Conservation (phyloP, 2,329 filamentous ascomycete genomes). For the Pseudomassariella vexata region DNA sequence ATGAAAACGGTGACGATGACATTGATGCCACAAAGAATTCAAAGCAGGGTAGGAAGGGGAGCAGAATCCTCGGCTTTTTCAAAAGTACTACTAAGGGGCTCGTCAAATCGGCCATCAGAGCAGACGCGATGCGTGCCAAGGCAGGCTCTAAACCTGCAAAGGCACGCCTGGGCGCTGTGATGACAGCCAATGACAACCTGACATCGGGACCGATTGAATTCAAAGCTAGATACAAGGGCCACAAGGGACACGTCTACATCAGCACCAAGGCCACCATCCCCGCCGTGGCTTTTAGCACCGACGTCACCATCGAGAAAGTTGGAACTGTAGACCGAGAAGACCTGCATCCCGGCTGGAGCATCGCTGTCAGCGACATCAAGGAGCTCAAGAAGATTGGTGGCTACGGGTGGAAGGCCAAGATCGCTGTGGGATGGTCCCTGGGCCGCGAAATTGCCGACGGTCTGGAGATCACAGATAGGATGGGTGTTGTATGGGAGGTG, state of each 20-base stretch:
- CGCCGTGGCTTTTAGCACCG: conserved; percentile 59
- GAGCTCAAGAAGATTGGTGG: conserved; percentile 78
- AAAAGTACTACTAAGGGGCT: conserved; percentile 64
- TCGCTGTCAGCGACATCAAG: conserved; percentile 64
- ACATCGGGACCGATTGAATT: conserved; percentile 70
- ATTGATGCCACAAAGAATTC: conserved; percentile 39
- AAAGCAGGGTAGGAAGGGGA: conserved; percentile 33
- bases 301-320: conserved; percentile 48
- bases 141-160: conserved; percentile 56
- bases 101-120: conserved; percentile 65
- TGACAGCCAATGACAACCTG: conserved; percentile 35
- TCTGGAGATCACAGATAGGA: conserved; percentile 57
- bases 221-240: conserved; percentile 62
- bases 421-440: conserved; percentile 76
- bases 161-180: conserved; percentile 66
- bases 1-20: conserved; percentile 33
- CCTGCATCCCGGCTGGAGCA: conserved; percentile 59
- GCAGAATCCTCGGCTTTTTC: conserved; percentile 57
- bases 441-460: conserved; percentile 71
- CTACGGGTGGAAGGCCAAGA: conserved; percentile 77
- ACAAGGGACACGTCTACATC: conserved; percentile 68
- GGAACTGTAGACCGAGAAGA: conserved; percentile 52
- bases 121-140: conserved; percentile 66
- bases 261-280: conserved; percentile 61
- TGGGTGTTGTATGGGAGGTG: conserved; percentile 51